Base-by-base conservation (phyloP, 768 basidiomycete species). In the Infundibulicybe gibba region DNA sequence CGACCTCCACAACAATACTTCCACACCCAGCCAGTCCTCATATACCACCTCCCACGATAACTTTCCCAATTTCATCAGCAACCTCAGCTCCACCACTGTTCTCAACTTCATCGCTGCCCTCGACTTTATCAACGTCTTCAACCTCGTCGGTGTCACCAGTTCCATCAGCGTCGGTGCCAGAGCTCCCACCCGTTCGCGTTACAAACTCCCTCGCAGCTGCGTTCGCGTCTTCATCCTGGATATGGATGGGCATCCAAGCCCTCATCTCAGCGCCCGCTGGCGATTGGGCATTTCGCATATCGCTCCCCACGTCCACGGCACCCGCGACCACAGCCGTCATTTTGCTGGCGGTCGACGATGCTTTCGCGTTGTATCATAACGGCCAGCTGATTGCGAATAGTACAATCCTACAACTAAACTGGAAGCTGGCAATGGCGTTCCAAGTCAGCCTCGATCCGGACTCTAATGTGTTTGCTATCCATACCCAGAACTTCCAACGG, bases 281-380 rank as follows among this genome's bases (percentile, higher is more conserved):
- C 12, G 56, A 56, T 31, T 50, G 58, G 13, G 66, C 58, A 10
- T 60, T 68, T 44, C 62, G 66, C n/a, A 25, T 25, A 8, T 25
- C 25, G 8, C 25, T 25, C 25, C 57, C 58, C 39, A 61, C 58
- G 0, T 61, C 52, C 49, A 38, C 51, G 1, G 33, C 62, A 0
- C 62, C 64, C 1, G 49, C 61, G 2, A 45, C 43, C 9, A 54
- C 44, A 20, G 61, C 61, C 0, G 42, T 47, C 2, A 46, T 66
- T 6, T 42, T 65, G 2, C 52, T 60, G 19, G 59, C 62, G 2
- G 60, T 57, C 5, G 64, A 65, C 43, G 55, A 65, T 44, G 55
- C 46, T 40, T 65, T 60, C 42, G 53, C 61, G 3, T 46, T 68
- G 10, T 66, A 59, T 17, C 58, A 58, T 4, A 61, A 65, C 39